Percentiles rank a stretch among this genome's conserved stretches.
Evolutionary conservation across 2,329 filamentous ascomycete genomes (phyloP).

Genomic region (Phialophora macrospora): DNA sequence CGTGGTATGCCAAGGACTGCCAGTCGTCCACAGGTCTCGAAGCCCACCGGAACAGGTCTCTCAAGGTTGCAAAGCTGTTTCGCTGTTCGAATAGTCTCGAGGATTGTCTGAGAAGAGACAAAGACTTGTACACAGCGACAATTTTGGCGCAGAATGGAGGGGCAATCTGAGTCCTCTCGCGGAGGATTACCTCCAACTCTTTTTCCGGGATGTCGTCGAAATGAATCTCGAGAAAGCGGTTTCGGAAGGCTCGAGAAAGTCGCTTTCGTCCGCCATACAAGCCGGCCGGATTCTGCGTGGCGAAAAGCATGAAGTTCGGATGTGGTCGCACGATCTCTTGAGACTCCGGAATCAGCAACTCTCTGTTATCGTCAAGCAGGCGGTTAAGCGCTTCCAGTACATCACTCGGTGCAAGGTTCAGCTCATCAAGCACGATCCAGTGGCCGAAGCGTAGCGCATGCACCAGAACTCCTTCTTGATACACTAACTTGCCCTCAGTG

Average conservation of each 20-base stretch:
- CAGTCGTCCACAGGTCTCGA: constrained; percentile 80
- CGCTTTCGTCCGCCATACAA: constrained; percentile 94
- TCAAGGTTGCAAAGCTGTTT: constrained; percentile 92
- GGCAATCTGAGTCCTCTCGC: constrained; percentile 84
- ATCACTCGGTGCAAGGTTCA: constrained; percentile 96
- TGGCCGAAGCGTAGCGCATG: constrained; percentile 90
- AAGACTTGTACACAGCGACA: constrained; percentile 89
- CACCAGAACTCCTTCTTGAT: constrained; percentile 92
- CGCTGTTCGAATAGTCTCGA: constrained; percentile 94
- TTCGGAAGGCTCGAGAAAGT: constrained; percentile 91
- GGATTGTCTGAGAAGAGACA: constrained; percentile 87
- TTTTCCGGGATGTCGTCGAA: constrained; percentile 97
- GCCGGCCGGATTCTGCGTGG: constrained; percentile 94
- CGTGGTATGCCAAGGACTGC: constrained; percentile 86
- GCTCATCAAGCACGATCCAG: constrained; percentile 97
- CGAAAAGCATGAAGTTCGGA: constrained; percentile 95
- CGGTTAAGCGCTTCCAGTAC: constrained; percentile 95
- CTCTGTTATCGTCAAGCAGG: constrained; percentile 92
- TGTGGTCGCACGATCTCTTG: constrained; percentile 93
- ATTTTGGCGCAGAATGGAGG: constrained; percentile 91
- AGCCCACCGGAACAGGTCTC: constrained; percentile 96
- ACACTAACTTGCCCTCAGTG: constrained; percentile 79
- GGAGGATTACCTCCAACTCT: constrained; percentile 88
- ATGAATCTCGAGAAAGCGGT: constrained; percentile 94
- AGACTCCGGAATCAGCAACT: constrained; percentile 93